Base-by-base conservation (phyloP, 495 filamentous ascomycete genomes). In the Patellaria atrata region DNA sequence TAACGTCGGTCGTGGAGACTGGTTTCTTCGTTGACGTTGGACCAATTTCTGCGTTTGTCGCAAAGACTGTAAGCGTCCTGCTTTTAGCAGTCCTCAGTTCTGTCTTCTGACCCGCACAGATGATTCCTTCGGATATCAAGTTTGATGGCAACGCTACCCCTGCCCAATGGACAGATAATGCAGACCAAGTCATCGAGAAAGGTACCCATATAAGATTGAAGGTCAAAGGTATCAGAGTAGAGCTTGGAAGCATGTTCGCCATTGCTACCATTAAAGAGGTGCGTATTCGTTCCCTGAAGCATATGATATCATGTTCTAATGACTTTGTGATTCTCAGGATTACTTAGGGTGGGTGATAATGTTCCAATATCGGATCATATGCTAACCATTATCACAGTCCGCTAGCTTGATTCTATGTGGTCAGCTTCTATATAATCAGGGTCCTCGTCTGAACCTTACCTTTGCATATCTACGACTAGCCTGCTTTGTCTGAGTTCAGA, bases 211-310 rank as follows among this genome's bases (percentile, higher is more conserved):
- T 97, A 44, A 80, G 89, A 11, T 73, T 94, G 38, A 93, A 93
- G 59, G 75, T 97, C 30, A 77, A 93, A 32, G 91, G 91, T 45
- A 77, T 85, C 10, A 72, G 92, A 54, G 82, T 75, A 33, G 89
- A 94, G 49, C 81, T 96, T 28, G 83, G 77, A 17, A 76, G 79
- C 46, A 89, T 97, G 70, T 94, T 78, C 64, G 89, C 87, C 21
- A 92, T 96, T 55, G 91, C 84, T 25, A 96, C 81, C 22, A 93
- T 97, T 53, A 93, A 92, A 62, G 89, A 94, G 47, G 60, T 53
- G 44, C 22, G 45, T 33, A 26, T 22, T 20, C 27, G 19, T 15
- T 13, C 30, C 17, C 16, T 14, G 8, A 37, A 26, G 34, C 34
- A 12, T 39, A 36, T 39, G 29, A 35, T 37, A 30, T 27, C 13